Base-by-base conservation (phyloP, 1,139 yeast genomes). In the Saccharomyces pastorianus region DNA sequence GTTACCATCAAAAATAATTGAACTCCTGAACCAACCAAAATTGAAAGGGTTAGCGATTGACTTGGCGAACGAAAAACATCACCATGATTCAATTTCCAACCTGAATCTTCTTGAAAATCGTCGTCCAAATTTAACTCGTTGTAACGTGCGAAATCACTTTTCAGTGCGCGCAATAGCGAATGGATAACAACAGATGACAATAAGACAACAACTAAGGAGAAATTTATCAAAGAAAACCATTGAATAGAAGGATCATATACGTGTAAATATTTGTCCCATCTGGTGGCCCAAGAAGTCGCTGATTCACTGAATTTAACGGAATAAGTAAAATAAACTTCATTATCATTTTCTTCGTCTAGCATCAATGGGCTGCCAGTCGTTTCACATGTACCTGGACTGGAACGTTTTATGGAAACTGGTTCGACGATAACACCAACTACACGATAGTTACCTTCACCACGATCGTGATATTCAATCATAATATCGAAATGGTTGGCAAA, bases 181-280 rank as follows among this genome's bases (percentile, higher is more conserved):
- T 91, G 93, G 23, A 85, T 84, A 70, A 91, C 88, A 60, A 90
- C 83, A 47, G 85, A 76, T 6, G 95, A 86, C 61, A 91, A 78
- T 62, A 88, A 81, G 27, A 88, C 61, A 20, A 91, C 97, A 65
- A 91, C 81, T 57, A 88, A 72, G 9, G 96, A 83, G 61, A 95
- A 89, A 73, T 91, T 89, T 63, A 89, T 74, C 62, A 93, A 80
- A 2, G 96, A 88, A 67, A 89, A 87, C 99, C 98, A 91, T 73
- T 93, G 98, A 63, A 93, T 86, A 69, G 86, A 85, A 54, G 97
- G 95, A 68, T 89, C 96, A 68, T 84, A 86, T 41, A 87, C 95
- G 65, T 89, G 96, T 65, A 93, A 78, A 69, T 93, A 93, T 70
- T 89, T 88, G 71, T 93, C 99, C 99, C 99, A 93, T 74, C 99